phyloP scores from a whole-genome alignment of 2,329 filamentous ascomycete genomes.

The Coniella vitis region DNA sequence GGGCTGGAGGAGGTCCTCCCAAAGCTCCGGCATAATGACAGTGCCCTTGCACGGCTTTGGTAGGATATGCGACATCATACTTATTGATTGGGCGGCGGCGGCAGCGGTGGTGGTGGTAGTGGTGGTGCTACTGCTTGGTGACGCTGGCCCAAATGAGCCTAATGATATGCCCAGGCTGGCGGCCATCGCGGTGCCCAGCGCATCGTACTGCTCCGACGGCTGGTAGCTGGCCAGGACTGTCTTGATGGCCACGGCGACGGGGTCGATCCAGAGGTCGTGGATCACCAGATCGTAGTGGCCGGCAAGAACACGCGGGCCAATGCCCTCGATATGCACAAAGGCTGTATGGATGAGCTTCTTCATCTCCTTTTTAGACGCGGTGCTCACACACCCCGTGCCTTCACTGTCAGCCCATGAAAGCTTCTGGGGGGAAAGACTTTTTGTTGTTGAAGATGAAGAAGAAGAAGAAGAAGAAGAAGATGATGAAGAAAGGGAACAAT shows the following conservation, averaged over 20 bases:
- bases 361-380: too few relatives aligned
- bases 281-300: constrained; percentile 15
- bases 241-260: constrained; percentile 8
- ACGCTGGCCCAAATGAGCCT: too few relatives aligned
- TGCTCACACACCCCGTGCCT: too few relatives aligned
- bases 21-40: constrained; percentile 16
- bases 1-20: constrained; percentile 16
- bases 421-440: too few relatives aligned
- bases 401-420: too few relatives aligned
- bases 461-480: too few relatives aligned
- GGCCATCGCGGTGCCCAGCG: background rate
- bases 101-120: too few relatives aligned
- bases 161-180: too few relatives aligned
- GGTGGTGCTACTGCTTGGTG: too few relatives aligned
- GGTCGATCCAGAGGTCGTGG: constrained; percentile 1
- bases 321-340: constrained; percentile 9
- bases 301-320: constrained; percentile 4
- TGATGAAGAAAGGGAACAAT: too few relatives aligned
- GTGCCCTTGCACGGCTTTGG: constrained; percentile 3
- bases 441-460: too few relatives aligned
- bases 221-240: constrained; percentile 12
- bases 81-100: background rate
- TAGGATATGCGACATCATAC: background rate
- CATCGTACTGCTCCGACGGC: background rate
- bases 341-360: constrained; percentile 11